These are phyloP conservation scores for Fusarium sp. DNA, from an alignment of 2,329 filamentous ascomycete genomes.

Conservation along the genomic window DNA sequence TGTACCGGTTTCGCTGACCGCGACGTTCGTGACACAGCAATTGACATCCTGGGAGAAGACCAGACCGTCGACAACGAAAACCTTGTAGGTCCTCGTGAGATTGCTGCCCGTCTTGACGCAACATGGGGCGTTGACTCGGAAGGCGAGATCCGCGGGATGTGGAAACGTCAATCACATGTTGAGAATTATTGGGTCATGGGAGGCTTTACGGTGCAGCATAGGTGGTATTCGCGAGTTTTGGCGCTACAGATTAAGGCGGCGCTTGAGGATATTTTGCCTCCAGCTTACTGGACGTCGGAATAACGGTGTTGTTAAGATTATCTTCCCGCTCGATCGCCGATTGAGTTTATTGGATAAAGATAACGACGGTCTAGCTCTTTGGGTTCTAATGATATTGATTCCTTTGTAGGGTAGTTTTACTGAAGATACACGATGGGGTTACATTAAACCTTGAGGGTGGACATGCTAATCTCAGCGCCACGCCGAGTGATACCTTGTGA, in stretches of 20 bases:
- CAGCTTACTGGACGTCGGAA: constrained; percentile 19
- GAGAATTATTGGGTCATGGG: constrained; percentile 36
- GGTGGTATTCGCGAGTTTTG: constrained; percentile 29
- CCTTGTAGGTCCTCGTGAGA: background rate
- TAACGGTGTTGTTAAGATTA: background rate
- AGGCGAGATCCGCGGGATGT: constrained; percentile 37
- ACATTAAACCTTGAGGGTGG: background rate
- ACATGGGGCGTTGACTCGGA: constrained; percentile 31
- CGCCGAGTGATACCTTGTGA: background rate
- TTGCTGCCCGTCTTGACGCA: constrained; percentile 11
- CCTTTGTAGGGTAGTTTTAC: background rate
- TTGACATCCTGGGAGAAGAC: constrained; percentile 2
- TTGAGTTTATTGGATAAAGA: background rate
- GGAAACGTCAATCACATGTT: constrained; percentile 27
- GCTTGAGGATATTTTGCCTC: constrained; percentile 21
- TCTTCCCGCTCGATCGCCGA: background rate
- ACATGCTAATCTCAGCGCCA: background rate
- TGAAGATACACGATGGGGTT: background rate
- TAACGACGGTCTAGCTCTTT: background rate
- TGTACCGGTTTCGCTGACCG: constrained; percentile 29
- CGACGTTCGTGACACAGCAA: background rate
- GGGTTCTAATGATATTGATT: background rate
- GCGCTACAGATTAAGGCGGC: constrained; percentile 34
- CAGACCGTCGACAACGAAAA: background rate
- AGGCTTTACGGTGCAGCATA: constrained; percentile 29